Evolutionary conservation across 306 rosid genomes (phyloP).

Genomic region (Casuarina equisetifolia): DNA sequence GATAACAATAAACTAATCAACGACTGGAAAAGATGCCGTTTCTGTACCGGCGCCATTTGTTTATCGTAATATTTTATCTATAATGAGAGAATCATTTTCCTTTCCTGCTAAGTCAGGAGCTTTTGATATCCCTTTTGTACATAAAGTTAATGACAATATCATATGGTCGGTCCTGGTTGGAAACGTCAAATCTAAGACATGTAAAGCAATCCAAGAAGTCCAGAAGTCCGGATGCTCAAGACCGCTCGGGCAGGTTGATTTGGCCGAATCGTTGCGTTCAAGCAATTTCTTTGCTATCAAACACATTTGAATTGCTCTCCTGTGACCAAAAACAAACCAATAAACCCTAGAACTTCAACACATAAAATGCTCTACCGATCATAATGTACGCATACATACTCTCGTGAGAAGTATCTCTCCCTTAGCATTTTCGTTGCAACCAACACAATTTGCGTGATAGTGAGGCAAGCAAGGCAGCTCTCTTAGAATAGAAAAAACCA

Average conservation of each 20-base stretch:
- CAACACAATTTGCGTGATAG: too few species aligned
- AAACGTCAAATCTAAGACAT: constrained; percentile 32
- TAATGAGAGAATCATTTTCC: neutral
- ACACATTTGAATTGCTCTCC: too few species aligned
- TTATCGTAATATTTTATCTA: neutral
- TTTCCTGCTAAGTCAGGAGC: neutral
- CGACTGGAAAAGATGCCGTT: neutral
- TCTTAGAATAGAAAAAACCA: too few species aligned
- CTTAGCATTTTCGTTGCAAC: too few species aligned
- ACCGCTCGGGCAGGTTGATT: neutral
- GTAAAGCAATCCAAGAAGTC: neutral
- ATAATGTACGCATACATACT: too few species aligned
- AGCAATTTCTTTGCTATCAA: too few species aligned
- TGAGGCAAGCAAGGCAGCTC: too few species aligned
- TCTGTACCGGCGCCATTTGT: neutral
- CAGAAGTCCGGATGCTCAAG: neutral
- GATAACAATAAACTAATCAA: neutral
- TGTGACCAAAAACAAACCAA: too few species aligned
- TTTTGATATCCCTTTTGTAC: neutral
- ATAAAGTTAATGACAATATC: constrained; percentile 8
- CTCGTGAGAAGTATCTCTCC: too few species aligned
- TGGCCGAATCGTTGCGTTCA: too few species aligned
- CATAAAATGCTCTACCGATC: too few species aligned
- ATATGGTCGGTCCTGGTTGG: constrained; percentile 24
- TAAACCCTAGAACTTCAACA: too few species aligned